phyloP scores from a whole-genome alignment of 805 yeast genomes.

The Saccharomycopsis guyanensis region DNA sequence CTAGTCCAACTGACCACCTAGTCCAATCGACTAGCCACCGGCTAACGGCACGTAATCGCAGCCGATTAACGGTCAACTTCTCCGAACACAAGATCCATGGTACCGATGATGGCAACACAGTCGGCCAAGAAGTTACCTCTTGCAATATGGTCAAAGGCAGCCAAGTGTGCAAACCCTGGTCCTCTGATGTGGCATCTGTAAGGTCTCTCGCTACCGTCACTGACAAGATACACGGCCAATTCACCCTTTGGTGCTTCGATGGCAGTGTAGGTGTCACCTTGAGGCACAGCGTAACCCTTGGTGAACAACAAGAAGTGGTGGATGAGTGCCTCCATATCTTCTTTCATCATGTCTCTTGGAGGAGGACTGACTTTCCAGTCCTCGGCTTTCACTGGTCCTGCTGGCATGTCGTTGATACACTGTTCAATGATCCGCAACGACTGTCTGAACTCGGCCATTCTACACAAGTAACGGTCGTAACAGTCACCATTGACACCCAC shows the following conservation, averaged over 20 bases:
- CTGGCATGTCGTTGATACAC: conserved; percentile 86
- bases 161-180: conserved; percentile 90
- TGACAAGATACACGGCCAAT: conserved; percentile 83
- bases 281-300: conserved; percentile 83
- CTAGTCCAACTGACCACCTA: too few species aligned
- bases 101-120: conserved; percentile 89
- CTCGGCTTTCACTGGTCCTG: conserved; percentile 86
- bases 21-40: too few species aligned
- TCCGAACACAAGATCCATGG: conserved; percentile 92
- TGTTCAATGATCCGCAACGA: conserved; percentile 83
- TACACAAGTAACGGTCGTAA: conserved; percentile 78
- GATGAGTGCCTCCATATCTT: conserved; percentile 86
- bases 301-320: conserved; percentile 85
- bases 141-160: conserved; percentile 79
- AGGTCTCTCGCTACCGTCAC: conserved; percentile 86
- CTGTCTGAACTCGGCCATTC: conserved; percentile 92
- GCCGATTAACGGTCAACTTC: conserved; percentile 71
- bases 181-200: conserved; percentile 90
- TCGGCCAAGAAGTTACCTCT: conserved; percentile 86
- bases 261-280: conserved; percentile 85
- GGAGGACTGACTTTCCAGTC: conserved; percentile 83
- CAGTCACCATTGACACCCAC: conserved; percentile 88
- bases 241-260: conserved; percentile 95
- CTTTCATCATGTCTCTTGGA: conserved; percentile 74
- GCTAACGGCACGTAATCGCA: too few species aligned